Conservation (phyloP, 345 rosid genomes). For the Erysimum cheiranthoides region DNA sequence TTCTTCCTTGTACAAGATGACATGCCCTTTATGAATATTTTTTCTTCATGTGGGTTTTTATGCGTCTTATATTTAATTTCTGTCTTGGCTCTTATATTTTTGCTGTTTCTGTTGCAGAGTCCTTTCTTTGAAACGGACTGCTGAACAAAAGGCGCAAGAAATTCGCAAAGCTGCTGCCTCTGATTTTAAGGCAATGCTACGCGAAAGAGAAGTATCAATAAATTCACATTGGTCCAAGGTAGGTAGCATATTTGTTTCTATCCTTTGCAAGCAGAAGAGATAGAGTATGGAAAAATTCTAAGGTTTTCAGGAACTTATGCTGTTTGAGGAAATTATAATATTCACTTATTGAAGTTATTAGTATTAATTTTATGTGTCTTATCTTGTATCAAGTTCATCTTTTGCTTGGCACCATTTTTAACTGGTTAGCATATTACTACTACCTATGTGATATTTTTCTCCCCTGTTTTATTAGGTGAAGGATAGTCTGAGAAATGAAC, state of each 20-base stretch:
- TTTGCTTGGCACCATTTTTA: slow-evolving; percentile 1
- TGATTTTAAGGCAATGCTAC: slow-evolving; percentile 84
- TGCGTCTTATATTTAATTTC: background rate
- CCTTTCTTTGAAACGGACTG: slow-evolving; percentile 71
- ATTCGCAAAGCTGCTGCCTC: slow-evolving; percentile 69
- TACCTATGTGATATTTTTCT: slow-evolving; percentile 24
- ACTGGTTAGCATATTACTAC: slow-evolving; percentile 7
- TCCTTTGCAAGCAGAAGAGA: slow-evolving; percentile 14
- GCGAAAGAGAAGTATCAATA: slow-evolving; percentile 69
- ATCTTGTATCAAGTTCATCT: background rate
- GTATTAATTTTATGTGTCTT: background rate
- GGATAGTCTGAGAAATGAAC: slow-evolving; percentile 83
- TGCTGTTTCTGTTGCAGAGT: slow-evolving; percentile 58
- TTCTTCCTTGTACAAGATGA: background rate
- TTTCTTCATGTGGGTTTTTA: background rate
- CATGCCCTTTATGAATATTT: background rate
- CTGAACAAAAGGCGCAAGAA: slow-evolving; percentile 79
- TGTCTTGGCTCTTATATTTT: slow-evolving; percentile 7
- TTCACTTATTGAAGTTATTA: background rate
- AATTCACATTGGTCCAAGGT: slow-evolving; percentile 95
- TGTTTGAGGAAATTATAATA: slow-evolving; percentile 13
- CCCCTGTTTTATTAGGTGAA: slow-evolving; percentile 62
- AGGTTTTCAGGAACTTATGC: slow-evolving; percentile 21
- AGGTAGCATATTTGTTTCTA: slow-evolving; percentile 35
- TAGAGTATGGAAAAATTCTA: background rate